Base-by-base conservation (phyloP, 768 basidiomycete species). In the Lactarius indigo region DNA sequence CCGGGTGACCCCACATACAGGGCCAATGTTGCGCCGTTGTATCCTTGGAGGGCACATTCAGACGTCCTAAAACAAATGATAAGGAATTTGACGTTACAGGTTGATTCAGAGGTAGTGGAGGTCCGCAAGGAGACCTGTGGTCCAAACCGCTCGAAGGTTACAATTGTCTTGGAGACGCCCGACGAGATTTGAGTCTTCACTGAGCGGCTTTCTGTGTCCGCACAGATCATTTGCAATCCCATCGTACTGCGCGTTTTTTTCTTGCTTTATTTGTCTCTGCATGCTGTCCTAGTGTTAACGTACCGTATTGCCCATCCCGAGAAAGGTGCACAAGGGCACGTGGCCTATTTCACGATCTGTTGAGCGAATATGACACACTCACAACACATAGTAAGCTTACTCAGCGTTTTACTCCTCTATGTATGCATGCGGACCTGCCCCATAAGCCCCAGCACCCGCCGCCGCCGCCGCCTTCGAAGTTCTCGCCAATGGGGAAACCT, bases 391-490 rank as follows among this genome's bases (percentile, higher is more conserved):
- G 35, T n/a, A 26, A 30, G 39, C 55, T n/a, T n/a, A n/a, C n/a
- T n/a, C n/a, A n/a, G n/a, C n/a, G n/a, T n/a, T n/a, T 42, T 50
- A 7, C 41, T 71, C 94, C 31, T 2, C 81, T 91, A 72, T 96
- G 94, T 56, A 97, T 84, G 68, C 85, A 86, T 5, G 94, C 92
- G 73, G 96, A 87, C 13, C 94, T 94, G 31, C 91, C 91, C 87
- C 92, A 95, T 66, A 92, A 74, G 70, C 94, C 86, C 26, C 83
- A 83, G 91, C 91, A 96, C 62, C n/a, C n/a, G n/a, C 90, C 90
- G 20, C 88, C 90, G 6, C 90, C 91, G 71, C 91, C 87, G 47
- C 83, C 82, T 68, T 92, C 85, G 64, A 74, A 74, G 61, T 75
- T 70, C 31, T 80, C 82, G 28, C 88, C 90, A 1, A 87, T 89